A percentile compares a stretch with the other conserved stretches of the same genome.
These are phyloP conservation scores for Xerocomus brunneocitrinus DNA, from an alignment of 768 basidiomycete genomes.

Conservation along the genomic window DNA sequence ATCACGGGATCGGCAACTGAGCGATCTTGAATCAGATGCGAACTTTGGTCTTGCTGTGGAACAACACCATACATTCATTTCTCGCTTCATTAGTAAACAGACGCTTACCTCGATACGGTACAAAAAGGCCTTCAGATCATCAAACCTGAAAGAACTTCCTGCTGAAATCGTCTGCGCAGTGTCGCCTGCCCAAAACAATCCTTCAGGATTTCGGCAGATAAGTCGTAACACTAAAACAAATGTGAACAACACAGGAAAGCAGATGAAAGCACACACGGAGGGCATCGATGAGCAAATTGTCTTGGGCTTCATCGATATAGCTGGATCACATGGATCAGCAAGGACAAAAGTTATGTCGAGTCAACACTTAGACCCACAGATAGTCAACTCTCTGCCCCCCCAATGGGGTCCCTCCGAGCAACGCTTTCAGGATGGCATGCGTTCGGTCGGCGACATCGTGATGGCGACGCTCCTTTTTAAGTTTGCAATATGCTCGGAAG, in stretches of 20 bases:
- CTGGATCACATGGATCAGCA: constrained; percentile 21
- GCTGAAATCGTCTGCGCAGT: constrained; percentile 75
- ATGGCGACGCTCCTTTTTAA: constrained; percentile 40
- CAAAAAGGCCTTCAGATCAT: constrained; percentile 65
- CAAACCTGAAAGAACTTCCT: constrained; percentile 68
- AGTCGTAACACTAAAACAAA: constrained; percentile 48
- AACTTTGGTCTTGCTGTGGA: constrained; percentile 21
- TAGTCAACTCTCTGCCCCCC: constrained; percentile 47
- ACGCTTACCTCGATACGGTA: constrained; percentile 54
- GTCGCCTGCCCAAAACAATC: constrained; percentile 76
- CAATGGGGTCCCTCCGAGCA: constrained; percentile 28
- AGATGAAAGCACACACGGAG: constrained; percentile 37
- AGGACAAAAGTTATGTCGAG: neutral
- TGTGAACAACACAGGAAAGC: constrained; percentile 2
- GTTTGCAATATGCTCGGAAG: constrained; percentile 48
- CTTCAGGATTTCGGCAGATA: constrained; percentile 60
- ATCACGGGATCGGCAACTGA: constrained; percentile 20
- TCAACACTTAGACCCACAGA: constrained; percentile 38
- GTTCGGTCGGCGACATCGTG: constrained; percentile 63
- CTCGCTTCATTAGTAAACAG: neutral
- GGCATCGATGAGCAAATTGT: constrained; percentile 63
- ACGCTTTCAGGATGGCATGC: constrained; percentile 41
- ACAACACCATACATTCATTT: neutral
- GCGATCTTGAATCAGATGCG: constrained; percentile 7
- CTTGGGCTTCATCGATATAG: constrained; percentile 73